Evolutionary conservation across 1,284 basidiomycete genomes (phyloP).

Genomic region (Rhodotorula sp.): DNA sequence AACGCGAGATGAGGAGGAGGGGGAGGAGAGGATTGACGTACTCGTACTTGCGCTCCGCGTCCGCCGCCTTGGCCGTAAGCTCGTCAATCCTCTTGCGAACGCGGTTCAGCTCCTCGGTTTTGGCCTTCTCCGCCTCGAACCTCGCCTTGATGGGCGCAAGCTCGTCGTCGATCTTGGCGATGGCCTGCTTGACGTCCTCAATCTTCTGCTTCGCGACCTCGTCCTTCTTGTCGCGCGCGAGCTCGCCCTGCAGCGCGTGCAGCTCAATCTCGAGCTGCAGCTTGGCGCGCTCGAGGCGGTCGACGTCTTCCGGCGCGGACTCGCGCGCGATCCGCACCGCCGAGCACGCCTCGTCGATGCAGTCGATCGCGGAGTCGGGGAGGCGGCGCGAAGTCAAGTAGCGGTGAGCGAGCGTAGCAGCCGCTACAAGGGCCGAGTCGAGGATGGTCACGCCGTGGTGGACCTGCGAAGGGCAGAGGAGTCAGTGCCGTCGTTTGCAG

Average conservation of each 20-base stretch:
- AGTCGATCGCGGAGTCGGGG: slow-evolving; percentile 84
- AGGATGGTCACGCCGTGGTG: slow-evolving; percentile 89
- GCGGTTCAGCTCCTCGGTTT: slow-evolving; percentile 80
- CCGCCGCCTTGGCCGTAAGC: slow-evolving; percentile 86
- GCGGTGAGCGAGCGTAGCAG: slow-evolving; percentile 89
- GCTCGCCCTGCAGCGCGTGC: slow-evolving; percentile 74
- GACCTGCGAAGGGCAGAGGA: background rate
- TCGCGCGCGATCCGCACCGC: slow-evolving; percentile 87
- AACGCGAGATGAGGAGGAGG: background rate
- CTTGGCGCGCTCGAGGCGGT: slow-evolving; percentile 87
- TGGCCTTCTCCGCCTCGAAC: slow-evolving; percentile 85
- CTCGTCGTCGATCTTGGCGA: slow-evolving; percentile 84
- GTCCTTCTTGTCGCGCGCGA: slow-evolving; percentile 68
- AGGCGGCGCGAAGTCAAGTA: slow-evolving; percentile 63
- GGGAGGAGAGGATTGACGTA: slow-evolving; percentile 3
- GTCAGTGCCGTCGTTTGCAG: background rate
- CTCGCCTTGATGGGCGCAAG: slow-evolving; percentile 84
- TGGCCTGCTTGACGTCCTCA: slow-evolving; percentile 72
- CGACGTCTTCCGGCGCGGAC: slow-evolving; percentile 91
- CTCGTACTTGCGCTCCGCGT: slow-evolving; percentile 80
- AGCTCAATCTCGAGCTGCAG: slow-evolving; percentile 94
- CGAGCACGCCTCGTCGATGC: slow-evolving; percentile 93
- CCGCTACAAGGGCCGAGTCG: slow-evolving; percentile 85
- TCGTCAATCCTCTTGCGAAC: slow-evolving; percentile 86
- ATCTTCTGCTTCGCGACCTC: slow-evolving; percentile 84